Base-by-base conservation (phyloP, 2,329 filamentous ascomycete species). In the Gyromitra esculenta region DNA sequence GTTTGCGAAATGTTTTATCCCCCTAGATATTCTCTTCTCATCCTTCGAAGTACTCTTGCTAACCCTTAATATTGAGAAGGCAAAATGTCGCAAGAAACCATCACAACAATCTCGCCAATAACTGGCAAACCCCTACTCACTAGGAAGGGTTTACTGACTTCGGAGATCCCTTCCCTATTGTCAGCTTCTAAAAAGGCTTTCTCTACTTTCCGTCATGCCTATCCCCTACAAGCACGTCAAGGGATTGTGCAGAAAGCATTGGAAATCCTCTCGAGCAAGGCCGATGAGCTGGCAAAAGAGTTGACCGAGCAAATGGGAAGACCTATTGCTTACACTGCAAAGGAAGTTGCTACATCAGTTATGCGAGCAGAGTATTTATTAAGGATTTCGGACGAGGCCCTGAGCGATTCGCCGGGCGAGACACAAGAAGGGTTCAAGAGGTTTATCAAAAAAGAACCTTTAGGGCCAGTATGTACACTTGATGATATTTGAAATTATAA, bases 231-330 rank as follows among this genome's bases (percentile, higher is more conserved):
- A 66, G 89, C 94, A 79, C 89, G 95, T 66, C 91, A 97, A 84
- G 87, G 88, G 60, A 94, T 97, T 79, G 90, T 97, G 81, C 90
- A 89, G 81, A 92, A 91, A 81, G 94, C 94, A 0, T 85, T 98
- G 57, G 88, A 90, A 78, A 84, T 92, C 3, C 86, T 98, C 37
- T 84, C 85, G 15, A 88, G 89, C 64, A 90, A 89, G 82, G 88
- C 94, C 83, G 91, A 96, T 89, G 91, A 90, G 78, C 87, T 98
- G 43, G 94, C 91, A 5, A 88, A 89, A 80, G 94, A 97, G 83
- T 85, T 98, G 76, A 97, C 94, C 0, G 91, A 93, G 83, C 94
- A 98, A 85, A 98, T 98, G 94, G 95, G 95, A 54, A 88, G 95
- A 21, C 95, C 95, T 43, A 97, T 97, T 81, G 88, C 91, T 48